Conservation (phyloP, 192 early-diverging fungal species). For the Coemansia sp. region DNA sequence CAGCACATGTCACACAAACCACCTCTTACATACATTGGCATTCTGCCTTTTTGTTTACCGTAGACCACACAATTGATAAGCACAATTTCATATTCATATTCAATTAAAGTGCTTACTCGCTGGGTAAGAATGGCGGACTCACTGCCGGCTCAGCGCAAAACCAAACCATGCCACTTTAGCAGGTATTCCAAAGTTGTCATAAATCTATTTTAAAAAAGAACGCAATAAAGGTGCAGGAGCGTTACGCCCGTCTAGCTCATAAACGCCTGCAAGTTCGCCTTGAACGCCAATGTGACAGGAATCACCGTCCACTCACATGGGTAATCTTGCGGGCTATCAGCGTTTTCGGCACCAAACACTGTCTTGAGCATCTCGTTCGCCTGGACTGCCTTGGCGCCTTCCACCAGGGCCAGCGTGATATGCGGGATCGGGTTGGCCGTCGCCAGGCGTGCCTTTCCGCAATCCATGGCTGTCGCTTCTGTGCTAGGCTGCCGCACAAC, state of each 20-base stretch:
- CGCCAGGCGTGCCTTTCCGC: not conserved
- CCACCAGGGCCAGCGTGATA: slow-evolving; percentile 37
- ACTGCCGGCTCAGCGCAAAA: not conserved
- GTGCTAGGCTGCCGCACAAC: slow-evolving; percentile 8
- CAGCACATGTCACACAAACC: not conserved
- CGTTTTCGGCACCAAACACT: slow-evolving; percentile 49
- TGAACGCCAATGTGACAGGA: slow-evolving; percentile 38
- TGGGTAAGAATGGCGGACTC: not conserved
- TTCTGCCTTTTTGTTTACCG: not conserved
- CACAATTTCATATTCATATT: not conserved
- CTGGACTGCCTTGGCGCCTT: slow-evolving; percentile 33
- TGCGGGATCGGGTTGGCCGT: slow-evolving; percentile 44
- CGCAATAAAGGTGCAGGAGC: slow-evolving; percentile 9
- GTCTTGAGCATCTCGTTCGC: slow-evolving; percentile 43
- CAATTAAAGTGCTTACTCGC: not conserved
- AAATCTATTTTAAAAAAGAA: slow-evolving; percentile 1
- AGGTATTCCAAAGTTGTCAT: not conserved
- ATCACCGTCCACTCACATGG: slow-evolving; percentile 44
- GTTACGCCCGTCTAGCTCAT: slow-evolving; percentile 13
- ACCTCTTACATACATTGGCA: not conserved
- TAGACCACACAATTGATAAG: not conserved
- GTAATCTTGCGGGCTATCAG: slow-evolving; percentile 16
- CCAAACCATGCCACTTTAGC: not conserved
- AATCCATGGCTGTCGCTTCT: not conserved
- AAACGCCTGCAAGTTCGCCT: slow-evolving; percentile 38